phyloP scores from a whole-genome alignment of 345 rosid species.

The Eucalyptus brandiana region DNA sequence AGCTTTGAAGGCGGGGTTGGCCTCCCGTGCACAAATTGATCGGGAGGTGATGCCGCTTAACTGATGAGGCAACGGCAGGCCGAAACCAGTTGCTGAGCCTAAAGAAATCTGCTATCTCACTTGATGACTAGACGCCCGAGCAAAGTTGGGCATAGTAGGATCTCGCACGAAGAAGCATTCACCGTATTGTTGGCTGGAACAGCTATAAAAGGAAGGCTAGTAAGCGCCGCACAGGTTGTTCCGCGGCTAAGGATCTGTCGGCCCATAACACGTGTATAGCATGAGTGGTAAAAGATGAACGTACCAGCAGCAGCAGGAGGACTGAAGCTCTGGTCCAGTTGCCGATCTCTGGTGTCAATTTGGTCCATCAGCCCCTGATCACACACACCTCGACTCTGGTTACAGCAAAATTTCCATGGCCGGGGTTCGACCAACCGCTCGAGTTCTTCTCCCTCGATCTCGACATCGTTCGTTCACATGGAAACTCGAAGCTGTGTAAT shows the following conservation, averaged over 20 bases:
- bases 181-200: accelerated
- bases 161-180: no score
- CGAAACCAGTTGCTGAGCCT: no score
- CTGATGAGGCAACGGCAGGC: accelerated
- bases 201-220: accelerated
- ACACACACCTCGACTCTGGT: background rate
- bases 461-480: no score
- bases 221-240: accelerated
- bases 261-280: no score
- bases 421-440: background rate
- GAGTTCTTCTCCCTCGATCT: background rate
- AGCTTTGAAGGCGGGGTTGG: accelerated
- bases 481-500: no score
- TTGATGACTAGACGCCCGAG: accelerated
- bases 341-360: background rate
- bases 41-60: no score
- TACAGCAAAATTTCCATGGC: background rate
- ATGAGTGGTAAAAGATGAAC: background rate
- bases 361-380: background rate
- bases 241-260: no score
- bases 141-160: accelerated
- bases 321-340: background rate
- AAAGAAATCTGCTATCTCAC: accelerated
- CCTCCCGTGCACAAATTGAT: no score
- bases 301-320: background rate